Evolutionary conservation across 2,329 filamentous ascomycete species (phyloP).

Genomic region (Aspergillus quadrilineatus): DNA sequence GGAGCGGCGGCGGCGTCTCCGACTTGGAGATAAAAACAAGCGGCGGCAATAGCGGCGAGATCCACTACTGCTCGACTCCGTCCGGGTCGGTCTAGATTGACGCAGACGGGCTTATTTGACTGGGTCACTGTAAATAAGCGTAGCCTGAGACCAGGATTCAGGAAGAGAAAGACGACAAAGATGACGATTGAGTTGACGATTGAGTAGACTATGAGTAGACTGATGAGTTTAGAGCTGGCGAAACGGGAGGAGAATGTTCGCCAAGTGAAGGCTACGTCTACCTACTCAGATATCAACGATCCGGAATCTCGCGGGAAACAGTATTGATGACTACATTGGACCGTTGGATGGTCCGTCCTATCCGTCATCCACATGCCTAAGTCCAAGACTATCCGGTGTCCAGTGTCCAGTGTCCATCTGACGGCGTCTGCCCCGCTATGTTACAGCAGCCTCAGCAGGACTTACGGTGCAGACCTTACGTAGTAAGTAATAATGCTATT

Average conservation of each 20-base stretch:
- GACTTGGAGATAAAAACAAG: conserved; percentile 14
- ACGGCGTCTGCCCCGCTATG: not conserved
- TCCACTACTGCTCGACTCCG: not conserved
- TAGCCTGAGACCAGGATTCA: not conserved
- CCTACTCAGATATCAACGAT: not conserved
- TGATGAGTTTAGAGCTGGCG: not conserved
- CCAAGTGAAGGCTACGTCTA: not conserved
- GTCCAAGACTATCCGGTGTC: not conserved
- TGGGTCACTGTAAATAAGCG: not conserved
- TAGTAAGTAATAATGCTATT: not conserved
- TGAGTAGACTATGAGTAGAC: no score
- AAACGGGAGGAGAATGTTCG: not conserved
- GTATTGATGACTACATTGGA: not conserved
- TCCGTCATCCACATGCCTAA: not conserved
- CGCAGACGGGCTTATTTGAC: not conserved
- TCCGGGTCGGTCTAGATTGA: conserved; percentile 11
- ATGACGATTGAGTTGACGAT: not conserved
- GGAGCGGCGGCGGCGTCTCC: conserved; percentile 7
- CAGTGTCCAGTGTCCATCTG: not conserved
- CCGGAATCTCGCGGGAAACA: conserved; percentile 3
- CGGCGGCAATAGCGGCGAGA: conserved; percentile 26
- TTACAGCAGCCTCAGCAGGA: not conserved
- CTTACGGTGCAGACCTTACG: not conserved
- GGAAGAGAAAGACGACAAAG: not conserved
- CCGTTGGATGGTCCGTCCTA: not conserved